Evolutionary conservation across 225 moss, liverwort and hornwort species (phyloP).

Genomic region (Sphagnum tenellum): DNA sequence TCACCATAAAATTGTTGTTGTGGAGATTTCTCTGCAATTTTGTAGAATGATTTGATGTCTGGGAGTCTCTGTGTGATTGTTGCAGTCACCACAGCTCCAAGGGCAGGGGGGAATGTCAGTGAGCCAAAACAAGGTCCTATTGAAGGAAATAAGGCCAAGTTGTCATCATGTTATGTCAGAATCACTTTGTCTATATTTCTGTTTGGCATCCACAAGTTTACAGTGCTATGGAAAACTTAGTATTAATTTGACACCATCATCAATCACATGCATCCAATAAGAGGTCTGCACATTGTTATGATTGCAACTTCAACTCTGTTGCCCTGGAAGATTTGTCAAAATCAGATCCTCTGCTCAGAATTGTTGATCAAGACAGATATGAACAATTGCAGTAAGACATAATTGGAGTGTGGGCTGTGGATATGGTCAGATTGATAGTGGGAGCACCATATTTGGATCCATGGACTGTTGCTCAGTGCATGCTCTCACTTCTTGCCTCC

Average conservation of each 20-base stretch:
- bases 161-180: slow-evolving; percentile 31
- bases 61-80: background rate
- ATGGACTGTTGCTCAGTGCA: slow-evolving; percentile 62
- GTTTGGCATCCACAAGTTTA: too few relatives aligned
- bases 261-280: too few relatives aligned
- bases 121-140: too few relatives aligned
- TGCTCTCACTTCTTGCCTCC: slow-evolving; percentile 72
- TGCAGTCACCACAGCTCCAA: slow-evolving; percentile 23
- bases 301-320: too few relatives aligned
- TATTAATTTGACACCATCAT: too few relatives aligned
- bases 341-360: too few relatives aligned
- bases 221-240: too few relatives aligned
- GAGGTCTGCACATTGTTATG: too few relatives aligned
- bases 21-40: background rate
- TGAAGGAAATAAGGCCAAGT: slow-evolving; percentile 17
- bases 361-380: too few relatives aligned
- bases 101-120: slow-evolving; percentile 5
- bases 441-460: slow-evolving; percentile 85
- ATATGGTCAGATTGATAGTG: slow-evolving; percentile 59
- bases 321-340: too few relatives aligned
- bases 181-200: too few relatives aligned
- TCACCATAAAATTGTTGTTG: background rate
- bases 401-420: background rate
- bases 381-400: too few relatives aligned
- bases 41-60: background rate